Conservation (phyloP, 192 early-diverging fungal genomes). For the Glomus cerebriforme region DNA sequence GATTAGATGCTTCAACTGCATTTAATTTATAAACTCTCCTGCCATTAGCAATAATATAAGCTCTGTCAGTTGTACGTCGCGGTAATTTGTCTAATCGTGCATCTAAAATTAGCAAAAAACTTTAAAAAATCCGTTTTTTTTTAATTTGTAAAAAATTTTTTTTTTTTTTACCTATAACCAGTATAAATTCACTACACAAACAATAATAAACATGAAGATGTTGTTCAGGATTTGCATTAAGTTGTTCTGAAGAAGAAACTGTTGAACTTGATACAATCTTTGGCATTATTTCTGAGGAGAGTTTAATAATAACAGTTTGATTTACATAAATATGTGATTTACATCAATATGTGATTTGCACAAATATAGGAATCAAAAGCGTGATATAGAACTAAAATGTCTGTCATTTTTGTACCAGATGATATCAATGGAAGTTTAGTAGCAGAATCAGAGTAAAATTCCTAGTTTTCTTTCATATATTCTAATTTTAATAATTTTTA, state of each 20-base stretch:
- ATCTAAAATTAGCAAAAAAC: neutral
- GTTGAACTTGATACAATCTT: conserved; percentile 61
- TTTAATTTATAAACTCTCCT: conserved; percentile 58
- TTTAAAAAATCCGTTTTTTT: too few species aligned
- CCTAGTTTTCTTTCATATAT: too few species aligned
- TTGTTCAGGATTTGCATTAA: conserved; percentile 40
- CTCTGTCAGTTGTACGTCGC: conserved; percentile 50
- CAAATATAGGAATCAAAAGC: too few species aligned
- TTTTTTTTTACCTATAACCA: conserved; percentile 51
- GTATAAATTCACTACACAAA: conserved; percentile 61
- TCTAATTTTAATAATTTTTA: too few species aligned
- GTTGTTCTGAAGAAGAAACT: conserved; percentile 58
- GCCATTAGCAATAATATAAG: conserved; percentile 51
- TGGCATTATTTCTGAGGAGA: conserved; percentile 46
- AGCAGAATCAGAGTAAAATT: too few species aligned
- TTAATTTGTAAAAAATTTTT: neutral
- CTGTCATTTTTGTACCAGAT: too few species aligned
- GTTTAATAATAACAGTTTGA: neutral
- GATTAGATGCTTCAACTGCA: conserved; percentile 40
- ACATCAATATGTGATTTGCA: too few species aligned
- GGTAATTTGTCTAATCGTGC: conserved; percentile 47
- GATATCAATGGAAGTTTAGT: too few species aligned
- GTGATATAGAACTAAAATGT: too few species aligned
- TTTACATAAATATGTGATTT: too few species aligned
- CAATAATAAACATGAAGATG: conserved; percentile 62